Percentiles rank a stretch among this genome's conserved stretches.
Conservation (phyloP, 2,329 filamentous ascomycete genomes). For the Sclerotinia trifoliorum region DNA sequence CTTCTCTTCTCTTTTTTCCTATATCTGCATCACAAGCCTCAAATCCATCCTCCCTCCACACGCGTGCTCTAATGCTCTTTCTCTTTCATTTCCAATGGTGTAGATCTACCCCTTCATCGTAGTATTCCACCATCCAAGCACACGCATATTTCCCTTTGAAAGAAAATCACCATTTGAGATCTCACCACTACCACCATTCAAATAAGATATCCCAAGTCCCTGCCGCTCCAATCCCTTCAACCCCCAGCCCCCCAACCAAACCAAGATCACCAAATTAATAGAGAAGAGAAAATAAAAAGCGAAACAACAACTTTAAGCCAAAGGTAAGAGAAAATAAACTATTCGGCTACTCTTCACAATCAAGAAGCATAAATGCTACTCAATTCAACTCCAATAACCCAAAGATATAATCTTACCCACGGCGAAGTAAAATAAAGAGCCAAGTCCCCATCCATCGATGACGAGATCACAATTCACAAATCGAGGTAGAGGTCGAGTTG, state of each 20-base stretch:
- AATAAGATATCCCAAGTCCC: conserved; percentile 1
- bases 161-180: not conserved
- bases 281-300: conserved; percentile 20
- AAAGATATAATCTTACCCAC: conserved; percentile 20
- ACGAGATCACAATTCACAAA: conserved; percentile 4
- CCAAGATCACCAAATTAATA: conserved; percentile 14
- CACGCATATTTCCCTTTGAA: not conserved
- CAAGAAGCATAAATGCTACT: conserved; percentile 17
- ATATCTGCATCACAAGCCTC: not conserved
- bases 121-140: not conserved
- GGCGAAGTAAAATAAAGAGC: conserved; percentile 3
- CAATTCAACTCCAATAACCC: conserved; percentile 17
- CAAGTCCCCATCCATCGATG: conserved; percentile 4
- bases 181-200: not conserved
- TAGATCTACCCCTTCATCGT: not conserved
- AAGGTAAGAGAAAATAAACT: conserved; percentile 13
- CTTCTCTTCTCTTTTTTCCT: not conserved
- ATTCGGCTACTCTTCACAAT: conserved; percentile 15
- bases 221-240: not conserved
- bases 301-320: conserved; percentile 15
- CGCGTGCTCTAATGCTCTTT: not conserved
- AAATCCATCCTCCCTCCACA: not conserved
- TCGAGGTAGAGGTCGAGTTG: conserved; percentile 3
- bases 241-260: not conserved
- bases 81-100: not conserved